phyloP scores from a whole-genome alignment of 225 moss, liverwort and hornwort genomes.

The Physcomitrellopsis africana region DNA sequence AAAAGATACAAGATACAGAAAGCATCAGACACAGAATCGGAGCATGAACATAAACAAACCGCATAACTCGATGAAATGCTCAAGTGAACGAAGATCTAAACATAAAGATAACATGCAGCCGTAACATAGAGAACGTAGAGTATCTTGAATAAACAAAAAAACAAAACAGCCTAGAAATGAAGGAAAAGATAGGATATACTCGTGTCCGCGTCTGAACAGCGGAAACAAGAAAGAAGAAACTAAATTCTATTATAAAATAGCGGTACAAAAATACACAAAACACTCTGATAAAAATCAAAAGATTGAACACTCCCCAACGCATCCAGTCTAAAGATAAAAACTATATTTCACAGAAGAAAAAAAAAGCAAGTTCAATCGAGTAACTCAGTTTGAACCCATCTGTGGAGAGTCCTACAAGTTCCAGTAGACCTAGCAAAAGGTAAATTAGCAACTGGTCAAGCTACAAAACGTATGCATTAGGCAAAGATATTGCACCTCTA shows the following conservation, averaged over 20 bases:
- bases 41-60: neutral
- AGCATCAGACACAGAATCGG: slow-evolving; percentile 4
- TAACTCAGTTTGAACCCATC: slow-evolving; percentile 5
- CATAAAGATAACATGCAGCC: slow-evolving; percentile 6
- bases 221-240: slow-evolving; percentile 15
- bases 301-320: neutral
- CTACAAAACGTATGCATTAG: slow-evolving; percentile 3
- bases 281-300: neutral
- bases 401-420: slow-evolving; percentile 7
- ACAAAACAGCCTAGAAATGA: slow-evolving; percentile 8
- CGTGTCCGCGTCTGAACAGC: neutral
- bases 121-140: neutral
- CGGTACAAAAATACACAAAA: neutral
- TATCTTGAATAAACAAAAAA: neutral
- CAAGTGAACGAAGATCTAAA: neutral
- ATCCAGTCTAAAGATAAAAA: neutral
- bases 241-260: slow-evolving; percentile 4
- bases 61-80: neutral
- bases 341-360: slow-evolving; percentile 7
- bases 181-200: slow-evolving; percentile 15
- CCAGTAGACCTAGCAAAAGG: slow-evolving; percentile 4
- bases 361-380: neutral
- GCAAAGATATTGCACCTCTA: neutral
- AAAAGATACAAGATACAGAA: neutral
- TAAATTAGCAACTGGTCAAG: neutral